Base-by-base conservation (phyloP, 2,329 filamentous ascomycete species). In the Aspergillus sp. region DNA sequence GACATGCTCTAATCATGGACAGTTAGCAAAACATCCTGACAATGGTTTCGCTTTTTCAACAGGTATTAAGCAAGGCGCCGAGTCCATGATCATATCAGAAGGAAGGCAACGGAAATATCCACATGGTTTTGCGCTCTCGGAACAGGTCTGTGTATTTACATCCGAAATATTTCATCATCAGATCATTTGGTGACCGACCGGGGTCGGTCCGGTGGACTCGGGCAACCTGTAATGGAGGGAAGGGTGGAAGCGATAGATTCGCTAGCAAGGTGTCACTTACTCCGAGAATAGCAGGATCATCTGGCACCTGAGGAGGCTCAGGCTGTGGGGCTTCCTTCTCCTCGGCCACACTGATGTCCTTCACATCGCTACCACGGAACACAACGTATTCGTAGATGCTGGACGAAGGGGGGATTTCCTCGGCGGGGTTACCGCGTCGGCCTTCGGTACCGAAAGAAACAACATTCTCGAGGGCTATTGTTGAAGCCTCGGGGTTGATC, bases 51-150 rank as follows among this genome's bases (percentile, higher is more conserved):
- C 22, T 47, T 14, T 10, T 22, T 22, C 6, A 16, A 56, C 51
- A 51, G 56, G 55, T 56, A 32, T 29, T 55, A 60, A 55, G 50
- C 22, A 56, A 58, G 32, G 55, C 32, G 22, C 55, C 52, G 51
- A 65, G 63, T 57, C 52, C 49, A 57, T 67, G 69, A 68, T 75
- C 68, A 55, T 73, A 87, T 96, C 92, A 97, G 92, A 96, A 97
- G 93, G 93, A 97, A 97, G 93, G 92, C 93, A 97, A 96, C 93
- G 92, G 93, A 96, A 90, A 89, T 87, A 80, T 96, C 93, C 88
- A 96, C 93, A 96, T 82, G 85, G 85, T 82, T 89, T 83, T 92
- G 65, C 96, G 92, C 92, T 92, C 89, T 89, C 90, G 89, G 89
- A 87, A 84, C 86, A 85, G 82, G 84, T 86, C 83, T 84, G 80